Evolutionary conservation across 768 basidiomycete genomes (phyloP).

Genomic region (Termitomyces sp.): DNA sequence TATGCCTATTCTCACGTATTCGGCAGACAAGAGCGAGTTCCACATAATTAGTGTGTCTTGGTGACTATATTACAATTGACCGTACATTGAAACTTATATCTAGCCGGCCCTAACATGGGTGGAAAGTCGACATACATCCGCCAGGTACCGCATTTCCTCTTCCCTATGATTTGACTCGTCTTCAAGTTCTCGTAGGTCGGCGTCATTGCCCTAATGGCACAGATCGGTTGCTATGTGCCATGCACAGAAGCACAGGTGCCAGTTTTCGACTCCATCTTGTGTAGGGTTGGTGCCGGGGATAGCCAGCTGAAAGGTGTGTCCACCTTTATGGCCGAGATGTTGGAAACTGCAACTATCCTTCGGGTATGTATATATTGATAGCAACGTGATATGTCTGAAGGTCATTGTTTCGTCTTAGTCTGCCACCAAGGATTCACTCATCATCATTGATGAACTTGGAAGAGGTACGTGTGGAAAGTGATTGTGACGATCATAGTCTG

Average conservation of each 20-base stretch:
- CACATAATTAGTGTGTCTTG: slow-evolving; percentile 77
- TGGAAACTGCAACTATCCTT: slow-evolving; percentile 95
- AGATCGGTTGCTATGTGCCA: slow-evolving; percentile 93
- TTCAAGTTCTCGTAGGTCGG: slow-evolving; percentile 48
- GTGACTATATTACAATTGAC: neutral
- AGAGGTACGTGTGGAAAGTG: slow-evolving; percentile 44
- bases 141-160: slow-evolving; percentile 40
- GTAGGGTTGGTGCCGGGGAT: slow-evolving; percentile 95
- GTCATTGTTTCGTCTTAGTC: slow-evolving; percentile 40
- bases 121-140: slow-evolving; percentile 98
- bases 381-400: neutral
- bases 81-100: neutral
- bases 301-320: slow-evolving; percentile 97
- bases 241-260: slow-evolving; percentile 82
- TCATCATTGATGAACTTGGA: slow-evolving; percentile 97
- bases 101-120: slow-evolving; percentile 98
- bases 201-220: slow-evolving; percentile 95
- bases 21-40: slow-evolving; percentile 78
- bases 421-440: slow-evolving; percentile 85
- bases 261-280: slow-evolving; percentile 92
- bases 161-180: neutral
- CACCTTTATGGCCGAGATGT: slow-evolving; percentile 99
- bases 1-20: neutral
- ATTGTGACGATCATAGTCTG: neutral
- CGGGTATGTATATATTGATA: slow-evolving; percentile 42